Conservation (phyloP, 257 asterid species). For the Vinca minor region DNA sequence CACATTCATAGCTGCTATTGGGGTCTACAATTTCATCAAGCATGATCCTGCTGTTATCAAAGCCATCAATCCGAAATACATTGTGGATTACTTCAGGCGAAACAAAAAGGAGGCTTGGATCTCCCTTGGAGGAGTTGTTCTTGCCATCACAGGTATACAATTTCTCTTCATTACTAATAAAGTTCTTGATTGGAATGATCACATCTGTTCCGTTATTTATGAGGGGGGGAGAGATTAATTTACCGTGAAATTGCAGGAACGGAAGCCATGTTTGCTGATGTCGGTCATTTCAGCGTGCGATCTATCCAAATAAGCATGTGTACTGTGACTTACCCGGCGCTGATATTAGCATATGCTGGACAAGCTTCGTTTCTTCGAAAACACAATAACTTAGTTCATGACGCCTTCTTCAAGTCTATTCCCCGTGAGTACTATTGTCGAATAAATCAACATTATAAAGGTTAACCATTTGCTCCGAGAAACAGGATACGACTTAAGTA, state of each 20-base stretch:
- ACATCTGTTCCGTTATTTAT: no score
- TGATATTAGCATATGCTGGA: slow-evolving; percentile 43
- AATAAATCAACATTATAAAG: not conserved
- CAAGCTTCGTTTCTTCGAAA: slow-evolving; percentile 50
- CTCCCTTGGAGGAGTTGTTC: slow-evolving; percentile 57
- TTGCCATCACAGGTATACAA: slow-evolving; percentile 38
- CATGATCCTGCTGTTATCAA: slow-evolving; percentile 34
- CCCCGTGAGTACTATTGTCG: slow-evolving; percentile 27
- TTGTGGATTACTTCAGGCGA: slow-evolving; percentile 35
- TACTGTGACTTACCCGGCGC: slow-evolving; percentile 35
- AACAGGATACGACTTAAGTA: not conserved
- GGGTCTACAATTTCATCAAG: slow-evolving; percentile 49
- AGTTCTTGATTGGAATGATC: no score
- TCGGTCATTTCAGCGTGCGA: slow-evolving; percentile 55
- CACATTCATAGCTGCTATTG: slow-evolving; percentile 31
- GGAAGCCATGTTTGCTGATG: slow-evolving; percentile 65
- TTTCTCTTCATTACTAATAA: no score
- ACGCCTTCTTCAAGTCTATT: slow-evolving; percentile 42
- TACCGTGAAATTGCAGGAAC: slow-evolving; percentile 33
- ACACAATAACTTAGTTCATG: slow-evolving; percentile 16
- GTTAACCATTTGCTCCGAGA: not conserved
- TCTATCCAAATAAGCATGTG: slow-evolving; percentile 51
- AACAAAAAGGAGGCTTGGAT: slow-evolving; percentile 45
- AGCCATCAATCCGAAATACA: slow-evolving; percentile 47
- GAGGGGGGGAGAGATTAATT: no score